Conservation (phyloP, 441 rosid genomes). For the Erodium trifolium region DNA sequence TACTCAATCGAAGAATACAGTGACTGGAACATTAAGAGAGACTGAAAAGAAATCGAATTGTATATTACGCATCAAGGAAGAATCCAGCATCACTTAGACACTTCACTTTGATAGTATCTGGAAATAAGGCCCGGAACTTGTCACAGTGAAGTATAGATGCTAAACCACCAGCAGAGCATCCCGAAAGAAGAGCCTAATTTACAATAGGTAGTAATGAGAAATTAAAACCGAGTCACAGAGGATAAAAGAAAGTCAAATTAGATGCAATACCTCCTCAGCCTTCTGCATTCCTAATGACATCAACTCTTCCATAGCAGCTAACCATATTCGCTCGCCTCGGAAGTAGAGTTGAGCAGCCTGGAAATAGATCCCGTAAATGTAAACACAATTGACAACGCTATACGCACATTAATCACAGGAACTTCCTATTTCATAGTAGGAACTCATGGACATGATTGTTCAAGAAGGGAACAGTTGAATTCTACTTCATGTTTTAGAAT, state of each 20-base stretch:
- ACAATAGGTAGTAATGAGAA: conserved; percentile 12
- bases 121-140: conserved; percentile 54
- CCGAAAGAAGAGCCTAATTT: conserved; percentile 70
- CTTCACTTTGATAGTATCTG: conserved; percentile 53
- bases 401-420: not conserved
- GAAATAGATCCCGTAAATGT: conserved; percentile 24
- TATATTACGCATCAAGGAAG: conserved; percentile 61
- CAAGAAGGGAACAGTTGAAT: not conserved
- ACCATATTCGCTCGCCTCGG: conserved; percentile 85
- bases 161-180: conserved; percentile 92
- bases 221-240: not conserved
- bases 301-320: conserved; percentile 71
- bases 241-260: not conserved
- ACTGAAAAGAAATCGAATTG: not conserved
- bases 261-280: conserved; percentile 48
- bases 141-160: conserved; percentile 79
- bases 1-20: not conserved
- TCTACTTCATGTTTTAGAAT: not conserved
- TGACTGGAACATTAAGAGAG: not conserved
- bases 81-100: conserved; percentile 92
- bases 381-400: not conserved
- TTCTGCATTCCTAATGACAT: conserved; percentile 64
- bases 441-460: not conserved
- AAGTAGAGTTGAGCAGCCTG: conserved; percentile 44
- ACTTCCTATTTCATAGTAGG: not conserved